A percentile compares a stretch with the other conserved stretches of the same genome.
Conservation (phyloP, 2,329 filamentous ascomycete species). For the Xylariaceae sp. region DNA sequence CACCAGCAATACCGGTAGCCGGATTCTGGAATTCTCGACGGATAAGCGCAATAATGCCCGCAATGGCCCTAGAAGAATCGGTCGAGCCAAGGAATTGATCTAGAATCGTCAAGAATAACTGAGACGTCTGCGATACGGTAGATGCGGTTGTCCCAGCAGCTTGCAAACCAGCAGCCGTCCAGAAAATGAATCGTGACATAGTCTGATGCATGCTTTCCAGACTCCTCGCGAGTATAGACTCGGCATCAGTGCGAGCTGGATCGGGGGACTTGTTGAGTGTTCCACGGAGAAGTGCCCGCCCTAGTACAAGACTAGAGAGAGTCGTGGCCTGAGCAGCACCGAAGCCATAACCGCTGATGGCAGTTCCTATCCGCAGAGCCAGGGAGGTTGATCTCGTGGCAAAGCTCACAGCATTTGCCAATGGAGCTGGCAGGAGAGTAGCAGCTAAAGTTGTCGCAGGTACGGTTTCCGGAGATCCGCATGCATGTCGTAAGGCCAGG, state of each 20-base stretch:
- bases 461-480: not conserved
- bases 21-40: conserved; percentile 60
- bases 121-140: conserved; percentile 51
- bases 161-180: conserved; percentile 56
- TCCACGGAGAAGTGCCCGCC: conserved; percentile 49
- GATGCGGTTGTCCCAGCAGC: conserved; percentile 52
- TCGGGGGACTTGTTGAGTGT: conserved; percentile 49
- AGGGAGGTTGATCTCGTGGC: conserved; percentile 56
- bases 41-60: conserved; percentile 60
- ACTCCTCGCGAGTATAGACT: conserved; percentile 52
- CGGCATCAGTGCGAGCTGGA: conserved; percentile 47
- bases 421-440: conserved; percentile 52
- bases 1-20: conserved; percentile 52
- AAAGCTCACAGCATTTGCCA: conserved; percentile 56
- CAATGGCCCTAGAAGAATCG: conserved; percentile 63
- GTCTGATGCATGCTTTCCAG: conserved; percentile 52
- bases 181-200: conserved; percentile 55
- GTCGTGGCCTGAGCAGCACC: conserved; percentile 52
- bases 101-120: conserved; percentile 52
- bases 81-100: conserved; percentile 63
- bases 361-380: conserved; percentile 48
- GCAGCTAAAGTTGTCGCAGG: conserved; percentile 26
- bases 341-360: conserved; percentile 48
- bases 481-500: conserved; percentile 1
- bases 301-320: conserved; percentile 52